phyloP scores from a whole-genome alignment of 768 basidiomycete species.

The Suillus clintonianus region DNA sequence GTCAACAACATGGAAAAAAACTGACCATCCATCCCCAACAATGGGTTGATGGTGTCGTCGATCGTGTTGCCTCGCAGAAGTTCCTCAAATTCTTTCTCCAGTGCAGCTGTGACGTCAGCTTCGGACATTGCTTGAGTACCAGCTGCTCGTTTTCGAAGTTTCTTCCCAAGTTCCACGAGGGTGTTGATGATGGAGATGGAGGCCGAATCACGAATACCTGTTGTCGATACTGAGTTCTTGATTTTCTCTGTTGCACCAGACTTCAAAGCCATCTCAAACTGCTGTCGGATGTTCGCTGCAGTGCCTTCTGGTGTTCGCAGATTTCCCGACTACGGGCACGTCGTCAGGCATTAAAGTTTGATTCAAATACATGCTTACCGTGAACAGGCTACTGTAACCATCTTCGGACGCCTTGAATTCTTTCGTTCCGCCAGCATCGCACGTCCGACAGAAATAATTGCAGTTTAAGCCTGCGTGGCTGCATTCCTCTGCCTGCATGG shows the following conservation, averaged over 20 bases:
- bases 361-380: slow-evolving; percentile 16
- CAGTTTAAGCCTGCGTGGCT: slow-evolving; percentile 34
- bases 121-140: background rate
- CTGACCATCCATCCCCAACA: slow-evolving; percentile 5
- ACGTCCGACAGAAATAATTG: slow-evolving; percentile 38
- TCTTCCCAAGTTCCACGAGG: slow-evolving; percentile 4
- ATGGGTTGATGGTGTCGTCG: slow-evolving; percentile 1
- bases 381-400: slow-evolving; percentile 38
- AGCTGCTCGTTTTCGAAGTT: background rate
- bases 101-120: background rate
- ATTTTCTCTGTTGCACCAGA: slow-evolving; percentile 6
- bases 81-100: slow-evolving; percentile 3
- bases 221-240: background rate
- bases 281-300: slow-evolving; percentile 16
- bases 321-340: background rate
- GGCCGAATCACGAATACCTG: background rate
- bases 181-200: background rate
- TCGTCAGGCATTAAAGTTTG: no score
- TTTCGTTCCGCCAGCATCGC: slow-evolving; percentile 37
- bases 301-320: slow-evolving; percentile 9
- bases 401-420: slow-evolving; percentile 31
- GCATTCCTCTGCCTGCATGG: slow-evolving; percentile 37
- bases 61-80: background rate
- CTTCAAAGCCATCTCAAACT: background rate
- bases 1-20: slow-evolving; percentile 1